Conservation (phyloP, 257 asterid species). For the Eustoma russellianum region DNA sequence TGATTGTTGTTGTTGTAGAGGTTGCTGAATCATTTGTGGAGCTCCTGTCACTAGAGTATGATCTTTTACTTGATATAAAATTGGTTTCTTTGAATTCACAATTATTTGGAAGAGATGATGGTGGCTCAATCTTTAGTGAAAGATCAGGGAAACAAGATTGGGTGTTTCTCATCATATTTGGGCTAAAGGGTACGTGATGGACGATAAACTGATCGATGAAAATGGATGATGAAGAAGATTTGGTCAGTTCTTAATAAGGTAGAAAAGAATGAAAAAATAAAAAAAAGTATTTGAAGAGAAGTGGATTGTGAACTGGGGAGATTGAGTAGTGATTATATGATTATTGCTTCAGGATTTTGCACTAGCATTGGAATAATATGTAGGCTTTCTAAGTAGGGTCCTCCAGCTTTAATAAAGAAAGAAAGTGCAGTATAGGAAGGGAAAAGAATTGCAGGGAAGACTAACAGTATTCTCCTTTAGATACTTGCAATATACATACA, state of each 20-base stretch:
- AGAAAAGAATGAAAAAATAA: conserved; percentile 3
- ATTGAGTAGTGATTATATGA: background rate
- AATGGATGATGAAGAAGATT: background rate
- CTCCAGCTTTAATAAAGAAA: background rate
- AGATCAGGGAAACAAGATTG: conserved; percentile 48
- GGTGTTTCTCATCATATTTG: conserved; percentile 22
- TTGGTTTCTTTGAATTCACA: conserved; percentile 16
- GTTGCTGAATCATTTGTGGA: conserved; percentile 40
- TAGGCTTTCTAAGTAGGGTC: conserved; percentile 4
- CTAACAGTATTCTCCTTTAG: background rate
- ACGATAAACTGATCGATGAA: background rate
- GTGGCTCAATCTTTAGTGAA: conserved; percentile 63
- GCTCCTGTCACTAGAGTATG: conserved; percentile 17
- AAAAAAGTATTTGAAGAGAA: background rate
- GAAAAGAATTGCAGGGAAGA: background rate
- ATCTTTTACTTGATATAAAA: conserved; percentile 5
- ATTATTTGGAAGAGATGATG: conserved; percentile 13
- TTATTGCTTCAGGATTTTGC: conserved; percentile 1
- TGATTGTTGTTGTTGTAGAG: no score
- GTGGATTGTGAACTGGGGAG: background rate
- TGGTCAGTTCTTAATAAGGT: background rate
- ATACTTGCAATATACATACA: no score
- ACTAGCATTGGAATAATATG: background rate
- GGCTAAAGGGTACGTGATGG: conserved; percentile 28
- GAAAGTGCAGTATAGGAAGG: background rate